Conservation (phyloP, 495 filamentous ascomycete genomes). For the Aspergillus mulundensis region DNA sequence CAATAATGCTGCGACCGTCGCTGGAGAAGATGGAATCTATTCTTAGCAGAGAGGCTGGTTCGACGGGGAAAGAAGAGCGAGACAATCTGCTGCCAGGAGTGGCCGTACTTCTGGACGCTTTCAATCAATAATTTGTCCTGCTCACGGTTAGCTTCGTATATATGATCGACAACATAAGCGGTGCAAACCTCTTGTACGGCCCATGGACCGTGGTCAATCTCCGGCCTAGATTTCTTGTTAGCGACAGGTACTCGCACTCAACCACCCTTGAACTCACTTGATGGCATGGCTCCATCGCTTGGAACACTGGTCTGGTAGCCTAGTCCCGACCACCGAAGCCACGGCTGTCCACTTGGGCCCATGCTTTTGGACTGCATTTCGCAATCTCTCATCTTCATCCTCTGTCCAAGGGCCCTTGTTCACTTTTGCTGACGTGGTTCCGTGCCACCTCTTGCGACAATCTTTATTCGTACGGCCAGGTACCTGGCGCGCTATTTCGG, state of each 20-base stretch:
- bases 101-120: not conserved
- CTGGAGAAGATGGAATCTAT: not conserved
- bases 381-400: not conserved
- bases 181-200: not conserved
- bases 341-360: not conserved
- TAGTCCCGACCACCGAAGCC: not conserved
- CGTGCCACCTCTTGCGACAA: not conserved
- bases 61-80: not conserved
- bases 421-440: not conserved
- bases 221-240: too few relatives aligned
- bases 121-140: not conserved
- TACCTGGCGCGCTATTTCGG: not conserved
- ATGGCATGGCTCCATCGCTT: not conserved
- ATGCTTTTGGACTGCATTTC: not conserved
- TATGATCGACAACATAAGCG: too few relatives aligned
- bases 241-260: too few relatives aligned
- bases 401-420: not conserved
- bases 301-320: not conserved
- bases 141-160: not conserved
- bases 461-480: not conserved
- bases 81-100: not conserved
- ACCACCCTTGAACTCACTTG: too few relatives aligned
- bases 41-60: not conserved
- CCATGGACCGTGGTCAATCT: slow-evolving; percentile 3
- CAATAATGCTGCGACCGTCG: not conserved